Percentiles rank a stretch among this genome's conserved stretches.
phyloP scores from a whole-genome alignment of 768 basidiomycete species.

The Tulasnella sp. region DNA sequence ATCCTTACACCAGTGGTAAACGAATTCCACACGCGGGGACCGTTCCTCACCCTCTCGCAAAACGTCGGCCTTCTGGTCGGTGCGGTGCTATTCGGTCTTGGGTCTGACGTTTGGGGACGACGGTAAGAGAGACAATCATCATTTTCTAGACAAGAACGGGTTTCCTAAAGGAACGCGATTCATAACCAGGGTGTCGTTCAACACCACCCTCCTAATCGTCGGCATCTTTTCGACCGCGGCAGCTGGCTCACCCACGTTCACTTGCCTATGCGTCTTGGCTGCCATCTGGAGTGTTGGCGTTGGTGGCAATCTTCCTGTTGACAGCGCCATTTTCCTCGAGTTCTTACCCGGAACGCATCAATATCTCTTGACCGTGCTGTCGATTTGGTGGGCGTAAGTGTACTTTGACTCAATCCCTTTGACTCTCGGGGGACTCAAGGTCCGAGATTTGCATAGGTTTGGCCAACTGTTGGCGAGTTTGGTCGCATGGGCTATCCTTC shows the following conservation, averaged over 20 bases:
- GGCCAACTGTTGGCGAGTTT: slow-evolving; percentile 67
- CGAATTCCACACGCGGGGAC: slow-evolving; percentile 66
- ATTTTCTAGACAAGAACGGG: neutral
- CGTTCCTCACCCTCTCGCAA: slow-evolving; percentile 68
- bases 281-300: slow-evolving; percentile 65
- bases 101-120: slow-evolving; percentile 72
- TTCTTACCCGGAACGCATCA: slow-evolving; percentile 74
- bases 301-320: slow-evolving; percentile 74
- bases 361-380: slow-evolving; percentile 72
- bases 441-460: slow-evolving; percentile 41
- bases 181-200: slow-evolving; percentile 61
- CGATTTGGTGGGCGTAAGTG: slow-evolving; percentile 70
- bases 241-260: slow-evolving; percentile 62
- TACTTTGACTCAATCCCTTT: neutral
- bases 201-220: slow-evolving; percentile 69
- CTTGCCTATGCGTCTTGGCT: slow-evolving; percentile 53
- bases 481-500: slow-evolving; percentile 74
- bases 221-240: slow-evolving; percentile 67
- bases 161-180: slow-evolving; percentile 21
- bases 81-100: slow-evolving; percentile 65
- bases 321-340: slow-evolving; percentile 76
- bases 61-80: slow-evolving; percentile 73
- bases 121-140: slow-evolving; percentile 45
- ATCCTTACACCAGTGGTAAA: slow-evolving; percentile 55
- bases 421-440: neutral